These are phyloP conservation scores for Leccinum variicolor DNA, from an alignment of 768 basidiomycete genomes.

Conservation along the genomic window DNA sequence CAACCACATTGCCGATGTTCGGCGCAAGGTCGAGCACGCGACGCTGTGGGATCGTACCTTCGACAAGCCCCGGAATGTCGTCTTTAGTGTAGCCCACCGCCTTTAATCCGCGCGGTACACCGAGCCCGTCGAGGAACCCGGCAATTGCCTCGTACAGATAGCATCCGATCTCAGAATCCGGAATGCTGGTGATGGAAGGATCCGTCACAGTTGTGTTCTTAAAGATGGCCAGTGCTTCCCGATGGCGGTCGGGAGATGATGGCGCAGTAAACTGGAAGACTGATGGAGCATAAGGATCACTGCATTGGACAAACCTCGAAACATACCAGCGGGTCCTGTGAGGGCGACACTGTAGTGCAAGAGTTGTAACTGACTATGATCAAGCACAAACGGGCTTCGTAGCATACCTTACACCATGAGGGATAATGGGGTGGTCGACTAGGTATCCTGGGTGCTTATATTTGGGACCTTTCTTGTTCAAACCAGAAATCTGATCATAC, in stretches of 20 bases:
- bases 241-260: constrained; percentile 87
- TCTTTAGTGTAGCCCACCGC: constrained; percentile 70
- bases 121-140: constrained; percentile 79
- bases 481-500: constrained; percentile 69
- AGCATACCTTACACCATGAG: constrained; percentile 77
- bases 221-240: constrained; percentile 86
- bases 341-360: constrained; percentile 63
- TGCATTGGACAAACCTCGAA: constrained; percentile 5
- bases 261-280: constrained; percentile 97
- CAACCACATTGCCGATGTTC: constrained; percentile 78
- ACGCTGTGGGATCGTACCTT: constrained; percentile 90
- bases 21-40: constrained; percentile 93
- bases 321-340: constrained; percentile 77
- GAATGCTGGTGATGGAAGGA: constrained; percentile 66
- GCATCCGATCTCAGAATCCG: constrained; percentile 75
- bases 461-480: constrained; percentile 93
- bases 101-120: constrained; percentile 82
- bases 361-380: neutral
- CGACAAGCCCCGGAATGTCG: constrained; percentile 74
- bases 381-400: neutral
- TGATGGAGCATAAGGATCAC: constrained; percentile 16
- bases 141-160: constrained; percentile 85
- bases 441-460: constrained; percentile 90
- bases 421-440: constrained; percentile 85
- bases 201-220: constrained; percentile 59